phyloP scores from a whole-genome alignment of 2,329 filamentous ascomycete genomes.

The Colletotrichum costaricense region DNA sequence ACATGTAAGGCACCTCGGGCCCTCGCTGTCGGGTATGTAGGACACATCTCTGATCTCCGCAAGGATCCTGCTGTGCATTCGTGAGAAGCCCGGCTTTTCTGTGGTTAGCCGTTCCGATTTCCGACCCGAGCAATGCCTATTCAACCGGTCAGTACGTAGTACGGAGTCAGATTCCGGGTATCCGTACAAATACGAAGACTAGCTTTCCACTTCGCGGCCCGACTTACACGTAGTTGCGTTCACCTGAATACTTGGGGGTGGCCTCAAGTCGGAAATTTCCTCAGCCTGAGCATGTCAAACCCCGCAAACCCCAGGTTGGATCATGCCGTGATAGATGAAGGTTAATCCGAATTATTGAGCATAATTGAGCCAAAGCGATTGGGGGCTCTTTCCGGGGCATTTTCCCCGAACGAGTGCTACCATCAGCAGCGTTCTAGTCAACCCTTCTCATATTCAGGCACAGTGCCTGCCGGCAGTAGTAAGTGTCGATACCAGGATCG shows the following conservation, averaged over 20 bases:
- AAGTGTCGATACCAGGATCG: not conserved
- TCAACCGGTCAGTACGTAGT: not conserved
- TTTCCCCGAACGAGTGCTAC: slow-evolving; percentile 5
- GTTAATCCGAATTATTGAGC: slow-evolving; percentile 3
- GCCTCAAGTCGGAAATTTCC: slow-evolving; percentile 6
- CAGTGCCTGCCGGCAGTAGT: not conserved
- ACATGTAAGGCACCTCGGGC: not conserved
- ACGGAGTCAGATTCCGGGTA: not conserved
- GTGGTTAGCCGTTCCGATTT: slow-evolving; percentile 10
- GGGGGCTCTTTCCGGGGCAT: slow-evolving; percentile 22
- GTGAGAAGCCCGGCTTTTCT: not conserved
- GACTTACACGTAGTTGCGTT: not conserved
- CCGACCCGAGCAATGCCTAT: slow-evolving; percentile 16
- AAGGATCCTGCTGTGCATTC: slow-evolving; percentile 12
- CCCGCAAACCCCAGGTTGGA: slow-evolving; percentile 18
- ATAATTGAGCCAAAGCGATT: slow-evolving; percentile 13
- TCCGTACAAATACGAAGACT: not conserved
- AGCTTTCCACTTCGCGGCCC: not conserved
- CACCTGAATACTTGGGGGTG: slow-evolving; percentile 4
- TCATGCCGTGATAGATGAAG: slow-evolving; percentile 16
- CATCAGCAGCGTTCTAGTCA: not conserved
- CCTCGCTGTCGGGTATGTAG: slow-evolving; percentile 5
- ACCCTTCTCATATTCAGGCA: not conserved
- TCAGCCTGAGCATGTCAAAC: slow-evolving; percentile 8
- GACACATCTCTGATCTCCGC: slow-evolving; percentile 21